Base-by-base conservation (phyloP, 2,329 filamentous ascomycete species). In the Coniella lustricola region DNA sequence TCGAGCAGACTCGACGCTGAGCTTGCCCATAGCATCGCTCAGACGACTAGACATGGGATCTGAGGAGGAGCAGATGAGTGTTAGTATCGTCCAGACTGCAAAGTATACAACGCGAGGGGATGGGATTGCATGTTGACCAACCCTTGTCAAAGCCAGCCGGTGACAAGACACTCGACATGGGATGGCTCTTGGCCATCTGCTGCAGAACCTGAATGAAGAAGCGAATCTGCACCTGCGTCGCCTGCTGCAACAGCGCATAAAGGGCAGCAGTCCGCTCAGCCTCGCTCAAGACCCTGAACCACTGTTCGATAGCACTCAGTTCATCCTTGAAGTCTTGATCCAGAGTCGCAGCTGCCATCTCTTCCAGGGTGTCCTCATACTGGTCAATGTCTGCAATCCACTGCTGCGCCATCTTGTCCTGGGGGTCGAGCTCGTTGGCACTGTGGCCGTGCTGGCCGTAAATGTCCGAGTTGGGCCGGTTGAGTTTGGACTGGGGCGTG, bases 311-410 rank as follows among this genome's bases (percentile, higher is more conserved):
- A 58, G 93, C 93, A 64, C 90, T 96, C 53, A 98, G 79, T 69
- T 98, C 93, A 68, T 97, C 93, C 73, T 98, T 98, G 76, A 98
- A 98, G 64, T 98, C 93, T 72, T 98, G 93, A 64, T 98, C 93
- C 47, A 97, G 75, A n/a, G 93, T 97, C 22, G 93, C 93, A 29
- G 91, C 90, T 37, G 93, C 93, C 93, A 98, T 98, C 66, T 98
- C 93, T 68, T 97, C 93, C 61, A 98, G 70, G 1, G 93, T 98
- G n/a, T 84, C 95, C 74, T 98, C 93, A 62, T 96, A 96, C 67
- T 97, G 91, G 65, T 98, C 93, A 58, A 98, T 97, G 62, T 98
- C 93, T 48, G 91, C 90, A 60, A 98, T 91, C 93, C 93, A 98
- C 69, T 98, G 90, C 72, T 96, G 90, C 44, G 91, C 90, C 56